phyloP scores from a whole-genome alignment of 257 asterid species.

The Solanum neorickii region DNA sequence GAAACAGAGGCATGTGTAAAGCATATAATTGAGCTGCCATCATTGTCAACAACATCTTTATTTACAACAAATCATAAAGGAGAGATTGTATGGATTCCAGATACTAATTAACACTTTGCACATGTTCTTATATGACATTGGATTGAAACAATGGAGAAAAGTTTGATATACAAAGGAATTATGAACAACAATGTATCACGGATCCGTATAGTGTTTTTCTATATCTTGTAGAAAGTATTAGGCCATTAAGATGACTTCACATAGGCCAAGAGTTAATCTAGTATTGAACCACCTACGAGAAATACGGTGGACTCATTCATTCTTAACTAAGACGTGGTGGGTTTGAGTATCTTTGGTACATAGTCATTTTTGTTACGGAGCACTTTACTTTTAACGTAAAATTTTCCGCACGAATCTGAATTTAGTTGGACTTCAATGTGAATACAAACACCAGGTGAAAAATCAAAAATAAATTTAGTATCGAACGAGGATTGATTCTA shows the following conservation, averaged over 20 bases:
- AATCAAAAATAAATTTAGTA: background rate
- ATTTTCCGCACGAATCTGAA: fast-evolving
- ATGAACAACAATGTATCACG: background rate
- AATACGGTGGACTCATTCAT: no score
- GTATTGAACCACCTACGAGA: background rate
- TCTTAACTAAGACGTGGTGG: fast-evolving
- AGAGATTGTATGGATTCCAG: background rate
- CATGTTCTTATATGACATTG: background rate
- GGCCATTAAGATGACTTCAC: background rate
- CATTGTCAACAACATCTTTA: background rate
- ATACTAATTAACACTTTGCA: background rate
- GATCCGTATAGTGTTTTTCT: background rate
- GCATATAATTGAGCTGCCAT: background rate
- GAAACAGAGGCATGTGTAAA: background rate
- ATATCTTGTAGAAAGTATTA: background rate
- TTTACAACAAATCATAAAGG: background rate
- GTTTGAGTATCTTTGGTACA: fast-evolving
- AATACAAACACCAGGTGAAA: no score
- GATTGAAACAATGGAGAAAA: background rate
- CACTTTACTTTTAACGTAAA: fast-evolving
- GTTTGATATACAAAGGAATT: background rate
- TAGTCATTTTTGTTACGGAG: fast-evolving
- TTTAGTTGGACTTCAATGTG: background rate
- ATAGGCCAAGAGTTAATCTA: background rate
- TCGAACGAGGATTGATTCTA: background rate